These are phyloP conservation scores for Amphichorda felina DNA, from an alignment of 2,329 filamentous ascomycete species.

Conservation along the genomic window DNA sequence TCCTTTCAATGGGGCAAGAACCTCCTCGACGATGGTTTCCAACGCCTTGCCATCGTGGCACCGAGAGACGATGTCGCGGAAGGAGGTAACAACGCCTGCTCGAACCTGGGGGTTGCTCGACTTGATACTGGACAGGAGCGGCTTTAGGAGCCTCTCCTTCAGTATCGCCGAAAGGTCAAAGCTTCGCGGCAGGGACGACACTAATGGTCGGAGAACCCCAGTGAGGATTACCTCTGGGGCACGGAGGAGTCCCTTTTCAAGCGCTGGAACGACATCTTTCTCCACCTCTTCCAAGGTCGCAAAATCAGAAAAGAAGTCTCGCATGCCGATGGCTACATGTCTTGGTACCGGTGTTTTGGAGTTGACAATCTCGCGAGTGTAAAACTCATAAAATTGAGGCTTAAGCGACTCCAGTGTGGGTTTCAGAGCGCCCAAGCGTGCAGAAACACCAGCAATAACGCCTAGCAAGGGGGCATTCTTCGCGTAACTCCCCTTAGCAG, in stretches of 20 bases:
- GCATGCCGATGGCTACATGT: conserved; percentile 61
- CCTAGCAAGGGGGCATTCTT: conserved; percentile 72
- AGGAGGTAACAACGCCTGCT: conserved; percentile 62
- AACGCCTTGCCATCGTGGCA: conserved; percentile 47
- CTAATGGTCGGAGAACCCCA: conserved; percentile 63
- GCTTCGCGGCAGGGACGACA: conserved; percentile 53
- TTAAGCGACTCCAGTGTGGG: conserved; percentile 52
- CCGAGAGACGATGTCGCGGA: conserved; percentile 54
- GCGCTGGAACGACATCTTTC: conserved; percentile 62
- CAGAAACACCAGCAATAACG: conserved; percentile 76
- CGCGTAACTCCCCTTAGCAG: conserved; percentile 53
- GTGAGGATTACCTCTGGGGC: conserved; percentile 82
- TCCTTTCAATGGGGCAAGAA: conserved; percentile 66
- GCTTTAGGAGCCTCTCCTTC: conserved; percentile 64
- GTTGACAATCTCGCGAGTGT: conserved; percentile 71
- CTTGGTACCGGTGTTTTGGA: conserved; percentile 60
- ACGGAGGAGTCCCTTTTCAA: conserved; percentile 82
- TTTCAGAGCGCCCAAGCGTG: conserved; percentile 54
- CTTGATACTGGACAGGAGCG: conserved; percentile 79
- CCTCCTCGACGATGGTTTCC: conserved; percentile 62
- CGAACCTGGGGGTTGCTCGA: conserved; percentile 75
- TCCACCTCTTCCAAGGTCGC: conserved; percentile 62
- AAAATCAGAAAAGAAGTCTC: conserved; percentile 75
- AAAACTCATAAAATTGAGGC: conserved; percentile 68
- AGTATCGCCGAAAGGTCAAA: conserved; percentile 73